A percentile compares a stretch with the other conserved stretches of the same genome.
Conservation (phyloP, 2,329 filamentous ascomycete genomes). For the Colletotrichum aenigma region DNA sequence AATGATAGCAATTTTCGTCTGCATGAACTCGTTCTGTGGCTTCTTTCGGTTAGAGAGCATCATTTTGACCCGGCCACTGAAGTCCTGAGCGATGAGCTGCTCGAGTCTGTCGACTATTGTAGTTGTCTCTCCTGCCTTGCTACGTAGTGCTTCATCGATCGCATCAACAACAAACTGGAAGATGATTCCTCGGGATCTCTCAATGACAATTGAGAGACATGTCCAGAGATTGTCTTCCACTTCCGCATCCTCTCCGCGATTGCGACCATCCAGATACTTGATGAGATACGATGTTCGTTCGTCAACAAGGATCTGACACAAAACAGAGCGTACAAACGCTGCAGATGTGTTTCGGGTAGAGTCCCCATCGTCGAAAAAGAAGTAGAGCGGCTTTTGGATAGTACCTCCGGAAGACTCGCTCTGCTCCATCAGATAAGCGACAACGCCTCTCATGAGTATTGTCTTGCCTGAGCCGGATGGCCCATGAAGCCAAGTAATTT, state of each 20-base stretch:
- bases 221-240: not conserved
- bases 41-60: rapidly evolving
- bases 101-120: rapidly evolving
- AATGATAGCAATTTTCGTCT: rapidly evolving
- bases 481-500: not conserved
- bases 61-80: not conserved
- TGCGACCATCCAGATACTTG: rapidly evolving
- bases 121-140: rapidly evolving
- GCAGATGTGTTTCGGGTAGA: rapidly evolving
- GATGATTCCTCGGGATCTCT: rapidly evolving
- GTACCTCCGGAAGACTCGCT: not conserved
- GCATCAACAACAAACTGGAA: not conserved
- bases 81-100: rapidly evolving
- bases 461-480: not conserved
- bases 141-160: not conserved
- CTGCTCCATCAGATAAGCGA: not conserved
- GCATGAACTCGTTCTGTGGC: rapidly evolving
- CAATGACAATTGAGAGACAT: not conserved
- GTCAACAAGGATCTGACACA: not conserved
- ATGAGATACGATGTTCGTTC: not conserved
- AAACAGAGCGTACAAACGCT: not conserved
- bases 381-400: not conserved
- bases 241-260: rapidly evolving
- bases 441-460: not conserved
- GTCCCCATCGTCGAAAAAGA: not conserved